Conservation (phyloP, 164 flowering plant genomes). For the Umbellularia californica region DNA sequence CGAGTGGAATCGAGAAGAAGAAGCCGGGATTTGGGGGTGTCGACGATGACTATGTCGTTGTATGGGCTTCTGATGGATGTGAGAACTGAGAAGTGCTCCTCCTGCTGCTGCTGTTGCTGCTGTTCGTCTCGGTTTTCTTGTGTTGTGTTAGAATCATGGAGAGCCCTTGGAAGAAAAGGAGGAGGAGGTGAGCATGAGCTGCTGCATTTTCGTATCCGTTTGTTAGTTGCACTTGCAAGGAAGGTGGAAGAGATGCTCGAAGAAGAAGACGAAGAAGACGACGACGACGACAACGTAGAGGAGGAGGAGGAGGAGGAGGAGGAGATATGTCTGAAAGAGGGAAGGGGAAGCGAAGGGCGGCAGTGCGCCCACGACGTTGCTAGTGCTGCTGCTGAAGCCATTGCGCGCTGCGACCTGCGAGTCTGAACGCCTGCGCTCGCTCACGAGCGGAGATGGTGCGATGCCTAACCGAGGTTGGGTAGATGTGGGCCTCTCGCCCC, state of each 20-base stretch:
- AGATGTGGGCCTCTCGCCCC: too few species aligned
- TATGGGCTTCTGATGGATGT: constrained; percentile 34
- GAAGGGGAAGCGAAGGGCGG: not conserved
- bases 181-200: not conserved
- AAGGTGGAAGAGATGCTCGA: not conserved
- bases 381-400: not conserved
- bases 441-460: too few species aligned
- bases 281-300: too few species aligned
- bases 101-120: constrained; percentile 14
- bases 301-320: not conserved
- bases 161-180: not conserved
- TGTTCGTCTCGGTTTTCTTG: constrained; percentile 7
- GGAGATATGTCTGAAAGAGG: not conserved
- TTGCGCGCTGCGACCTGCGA: too few species aligned
- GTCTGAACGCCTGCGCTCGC: too few species aligned
- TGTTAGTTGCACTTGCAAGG: not conserved
- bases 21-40: constrained; percentile 43
- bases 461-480: too few species aligned
- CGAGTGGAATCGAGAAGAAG: constrained; percentile 73
- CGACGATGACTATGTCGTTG: constrained; percentile 69
- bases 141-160: not conserved
- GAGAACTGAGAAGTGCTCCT: constrained; percentile 37
- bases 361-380: not conserved
- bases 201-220: not conserved
- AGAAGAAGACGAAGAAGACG: not conserved